Base-by-base conservation (phyloP, 164 flowering plant species). In the Platanus orientalis region DNA sequence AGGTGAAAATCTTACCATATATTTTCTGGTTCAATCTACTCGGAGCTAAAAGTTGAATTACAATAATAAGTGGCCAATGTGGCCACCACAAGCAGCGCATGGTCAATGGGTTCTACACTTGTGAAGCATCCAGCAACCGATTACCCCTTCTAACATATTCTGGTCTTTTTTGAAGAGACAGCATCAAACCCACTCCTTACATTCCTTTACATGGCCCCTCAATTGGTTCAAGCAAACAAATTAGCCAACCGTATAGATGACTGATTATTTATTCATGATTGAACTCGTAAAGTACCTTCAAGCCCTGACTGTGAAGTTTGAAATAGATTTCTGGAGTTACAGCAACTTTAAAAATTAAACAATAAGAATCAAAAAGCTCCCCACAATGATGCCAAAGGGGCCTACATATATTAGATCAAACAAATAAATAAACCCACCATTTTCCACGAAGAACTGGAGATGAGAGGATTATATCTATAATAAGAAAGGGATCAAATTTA, bases 51-150 rank as follows among this genome's bases (percentile, higher is more conserved):
- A 78, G 71, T 51, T 71, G 78, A 60, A 69, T 57, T 61, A 74
- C 58, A 29, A 73, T 36, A 28, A 78, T 71, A 65, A 78, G 69
- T 10, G 66, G 76, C 67, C 68, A 60, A 47, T 65, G 71, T 44
- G 64, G 69, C 76, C 75, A 78, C 72, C 64, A 61, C 69, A 68
- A 72, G 54, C 66, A 62, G 65, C 62, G 67, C 80, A 72, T 78
- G 51, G 61, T 73, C 70, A 61, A 62, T 45, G 60, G 61, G 56
- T 63, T 56, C 61, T 63, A 69, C 52, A 60, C 60, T 32, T 54
- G 45, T 39, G 71, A 71, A 52, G 39, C 63, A 54, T 19, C 56
- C 29, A 56, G 44, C 42, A 52, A 51, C 44, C 36, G 27, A 61
- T 9, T 49, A 32, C 24, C 30, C 26, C 52, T 51, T 53, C 64